Evolutionary conservation across 1,284 basidiomycete genomes (phyloP).

Genomic region (Ceratobasidium sp.): DNA sequence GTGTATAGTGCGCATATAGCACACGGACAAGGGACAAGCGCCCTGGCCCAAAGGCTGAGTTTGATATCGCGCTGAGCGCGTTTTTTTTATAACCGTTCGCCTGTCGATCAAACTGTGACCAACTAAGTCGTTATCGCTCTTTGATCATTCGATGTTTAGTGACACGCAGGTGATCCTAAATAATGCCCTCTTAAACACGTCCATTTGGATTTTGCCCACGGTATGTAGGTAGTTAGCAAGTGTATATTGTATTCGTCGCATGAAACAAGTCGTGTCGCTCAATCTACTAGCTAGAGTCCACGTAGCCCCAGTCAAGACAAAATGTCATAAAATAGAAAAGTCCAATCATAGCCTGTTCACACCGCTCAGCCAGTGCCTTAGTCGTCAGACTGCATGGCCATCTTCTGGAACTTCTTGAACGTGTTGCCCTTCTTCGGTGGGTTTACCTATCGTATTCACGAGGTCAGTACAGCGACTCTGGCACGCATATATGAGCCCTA

Average conservation of each 20-base stretch:
- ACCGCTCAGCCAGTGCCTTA: not conserved
- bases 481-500: not conserved
- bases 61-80: too few relatives aligned
- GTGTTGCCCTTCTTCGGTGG: conserved; percentile 33
- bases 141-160: too few relatives aligned
- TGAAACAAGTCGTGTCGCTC: not conserved
- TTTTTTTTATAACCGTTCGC: too few relatives aligned
- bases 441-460: not conserved
- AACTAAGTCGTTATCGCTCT: too few relatives aligned
- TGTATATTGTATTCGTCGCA: not conserved
- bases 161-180: too few relatives aligned
- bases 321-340: not conserved
- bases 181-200: too few relatives aligned
- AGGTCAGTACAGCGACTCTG: not conserved
- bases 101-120: too few relatives aligned
- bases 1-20: too few relatives aligned
- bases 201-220: too few relatives aligned
- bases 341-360: not conserved
- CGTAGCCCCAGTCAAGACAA: not conserved
- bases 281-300: conserved; percentile 1
- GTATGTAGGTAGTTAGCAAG: not conserved
- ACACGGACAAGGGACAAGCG: too few relatives aligned
- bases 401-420: conserved; percentile 26
- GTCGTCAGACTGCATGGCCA: not conserved
- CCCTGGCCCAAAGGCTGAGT: too few relatives aligned